A percentile compares a stretch with the other conserved stretches of the same genome.
Conservation (phyloP, 2,329 filamentous ascomycete genomes). For the Monilinia polystroma region DNA sequence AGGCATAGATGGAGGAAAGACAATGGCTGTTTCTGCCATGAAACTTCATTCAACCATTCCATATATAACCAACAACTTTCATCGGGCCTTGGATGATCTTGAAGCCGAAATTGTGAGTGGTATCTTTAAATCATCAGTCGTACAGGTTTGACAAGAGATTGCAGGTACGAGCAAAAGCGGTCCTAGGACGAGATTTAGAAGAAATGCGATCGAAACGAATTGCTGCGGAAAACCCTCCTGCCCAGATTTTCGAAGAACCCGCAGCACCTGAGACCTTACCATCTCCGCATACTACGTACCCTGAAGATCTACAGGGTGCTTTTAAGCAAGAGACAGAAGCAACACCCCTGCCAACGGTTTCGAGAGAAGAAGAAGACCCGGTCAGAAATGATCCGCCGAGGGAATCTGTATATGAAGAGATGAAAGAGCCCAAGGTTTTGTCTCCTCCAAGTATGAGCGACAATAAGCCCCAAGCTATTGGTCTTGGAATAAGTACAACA, state of each 20-base stretch:
- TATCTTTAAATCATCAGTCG: not conserved
- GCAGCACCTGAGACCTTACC: conserved; percentile 33
- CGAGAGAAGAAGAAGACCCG: conserved; percentile 7
- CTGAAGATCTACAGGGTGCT: conserved; percentile 22
- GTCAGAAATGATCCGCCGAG: conserved; percentile 26
- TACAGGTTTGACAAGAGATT: conserved; percentile 20
- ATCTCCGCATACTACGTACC: not conserved
- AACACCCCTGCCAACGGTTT: not conserved
- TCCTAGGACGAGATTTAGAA: conserved; percentile 55
- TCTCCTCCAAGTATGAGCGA: conserved; percentile 32
- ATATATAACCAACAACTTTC: conserved; percentile 40
- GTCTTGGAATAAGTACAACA: conserved; percentile 34
- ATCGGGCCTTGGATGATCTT: conserved; percentile 55
- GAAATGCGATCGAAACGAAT: conserved; percentile 35
- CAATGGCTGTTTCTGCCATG: conserved; percentile 36
- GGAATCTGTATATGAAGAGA: conserved; percentile 21
- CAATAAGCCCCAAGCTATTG: conserved; percentile 29
- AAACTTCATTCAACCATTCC: conserved; percentile 36
- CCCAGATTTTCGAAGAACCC: conserved; percentile 25
- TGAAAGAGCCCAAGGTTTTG: conserved; percentile 21
- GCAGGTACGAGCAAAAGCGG: conserved; percentile 54
- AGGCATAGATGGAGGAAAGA: conserved; percentile 47
- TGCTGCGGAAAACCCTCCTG: conserved; percentile 35
- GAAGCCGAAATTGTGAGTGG: conserved; percentile 56
- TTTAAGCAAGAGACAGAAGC: conserved; percentile 30